A percentile compares a stretch with the other conserved stretches of the same genome.
Evolutionary conservation across 306 rosid genomes (phyloP).

Genomic region (Inga leiocalycina): DNA sequence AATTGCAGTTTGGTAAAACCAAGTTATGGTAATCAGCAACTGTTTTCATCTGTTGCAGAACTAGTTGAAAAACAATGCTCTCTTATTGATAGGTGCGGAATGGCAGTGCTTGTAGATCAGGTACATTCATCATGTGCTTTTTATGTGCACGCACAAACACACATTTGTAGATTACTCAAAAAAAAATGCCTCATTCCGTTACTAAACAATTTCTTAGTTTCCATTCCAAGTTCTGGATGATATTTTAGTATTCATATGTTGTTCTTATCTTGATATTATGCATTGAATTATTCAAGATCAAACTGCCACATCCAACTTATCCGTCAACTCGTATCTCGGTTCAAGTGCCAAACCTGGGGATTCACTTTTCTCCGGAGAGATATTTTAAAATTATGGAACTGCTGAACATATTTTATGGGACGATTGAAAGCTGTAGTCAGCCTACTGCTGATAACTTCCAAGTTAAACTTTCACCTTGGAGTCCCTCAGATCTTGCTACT

Average conservation of each 20-base stretch:
- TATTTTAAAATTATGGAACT: conserved; percentile 74
- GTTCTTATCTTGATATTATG: conserved; percentile 25
- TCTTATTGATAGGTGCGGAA: conserved; percentile 95
- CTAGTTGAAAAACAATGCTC: conserved; percentile 55
- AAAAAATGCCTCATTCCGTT: background rate
- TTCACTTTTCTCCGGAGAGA: conserved; percentile 92
- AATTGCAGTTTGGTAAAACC: conserved; percentile 55
- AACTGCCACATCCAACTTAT: conserved; percentile 90
- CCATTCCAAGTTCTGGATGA: background rate
- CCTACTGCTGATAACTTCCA: conserved; percentile 54
- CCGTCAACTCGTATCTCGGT: conserved; percentile 85
- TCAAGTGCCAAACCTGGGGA: conserved; percentile 94
- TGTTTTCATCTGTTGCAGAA: conserved; percentile 37
- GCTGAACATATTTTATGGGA: conserved; percentile 56
- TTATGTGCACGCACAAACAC: background rate
- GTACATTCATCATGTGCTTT: conserved; percentile 40
- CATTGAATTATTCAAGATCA: conserved; percentile 57
- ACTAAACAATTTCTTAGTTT: background rate
- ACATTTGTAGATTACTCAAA: background rate
- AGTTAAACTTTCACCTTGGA: conserved; percentile 67
- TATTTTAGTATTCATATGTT: conserved; percentile 5
- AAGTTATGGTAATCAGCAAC: conserved; percentile 41
- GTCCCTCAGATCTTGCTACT: conserved; percentile 64
- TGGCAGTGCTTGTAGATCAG: conserved; percentile 93
- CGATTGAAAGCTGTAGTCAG: conserved; percentile 66